Evolutionary conservation across 495 filamentous ascomycete species (phyloP).

Genomic region (Amphirosellinia nigrospora): DNA sequence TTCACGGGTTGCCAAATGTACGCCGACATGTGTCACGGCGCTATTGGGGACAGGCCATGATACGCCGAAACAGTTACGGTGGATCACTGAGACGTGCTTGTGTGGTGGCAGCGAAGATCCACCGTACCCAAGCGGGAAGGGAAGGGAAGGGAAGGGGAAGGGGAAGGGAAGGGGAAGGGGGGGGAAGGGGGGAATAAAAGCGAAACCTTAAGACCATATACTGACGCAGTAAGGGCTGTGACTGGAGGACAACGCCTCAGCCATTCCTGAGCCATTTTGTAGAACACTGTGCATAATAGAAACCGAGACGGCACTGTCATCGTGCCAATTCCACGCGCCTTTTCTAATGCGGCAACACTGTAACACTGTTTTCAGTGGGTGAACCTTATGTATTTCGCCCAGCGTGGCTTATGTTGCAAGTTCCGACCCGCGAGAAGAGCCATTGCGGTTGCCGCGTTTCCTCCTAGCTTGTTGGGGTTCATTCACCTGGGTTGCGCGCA

Average conservation of each 20-base stretch:
- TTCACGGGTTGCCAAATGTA: background rate
- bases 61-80: conserved; percentile 18
- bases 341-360: too few species aligned
- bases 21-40: conserved; percentile 22
- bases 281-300: conserved; percentile 12
- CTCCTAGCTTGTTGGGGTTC: background rate
- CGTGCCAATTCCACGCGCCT: background rate
- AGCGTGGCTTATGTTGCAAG: conserved; percentile 4
- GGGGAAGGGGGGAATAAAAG: background rate
- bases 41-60: conserved; percentile 14
- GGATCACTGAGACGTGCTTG: conserved; percentile 18
- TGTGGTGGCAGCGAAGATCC: conserved; percentile 15
- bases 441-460: conserved; percentile 17
- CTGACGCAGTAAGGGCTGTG: background rate
- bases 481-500: background rate
- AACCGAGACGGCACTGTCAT: background rate
- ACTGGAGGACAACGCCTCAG: conserved; percentile 5
- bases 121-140: conserved; percentile 4
- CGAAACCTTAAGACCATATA: background rate
- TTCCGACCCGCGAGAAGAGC: conserved; percentile 16
- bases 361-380: background rate
- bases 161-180: too few species aligned
- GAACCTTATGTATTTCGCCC: background rate
- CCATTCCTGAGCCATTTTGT: background rate
- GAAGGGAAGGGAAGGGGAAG: too few species aligned